Base-by-base conservation (phyloP, 345 rosid species). In the Rhizophora apiculata region DNA sequence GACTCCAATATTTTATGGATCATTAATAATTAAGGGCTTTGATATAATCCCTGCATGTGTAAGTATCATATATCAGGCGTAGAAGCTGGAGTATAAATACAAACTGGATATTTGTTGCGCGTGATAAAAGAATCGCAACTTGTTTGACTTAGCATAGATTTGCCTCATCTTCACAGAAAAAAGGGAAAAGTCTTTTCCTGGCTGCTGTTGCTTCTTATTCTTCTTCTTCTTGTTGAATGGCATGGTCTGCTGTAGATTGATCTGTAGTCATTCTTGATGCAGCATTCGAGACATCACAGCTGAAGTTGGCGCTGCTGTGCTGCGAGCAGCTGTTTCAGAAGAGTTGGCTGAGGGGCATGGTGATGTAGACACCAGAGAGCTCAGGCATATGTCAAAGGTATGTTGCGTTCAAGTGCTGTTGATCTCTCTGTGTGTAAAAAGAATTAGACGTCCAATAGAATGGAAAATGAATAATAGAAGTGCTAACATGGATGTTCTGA, bases 301-400 rank as follows among this genome's bases (percentile, higher is more conserved):
- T 6, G 94, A 92, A 81, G 99, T 95, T 7, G 96, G 96, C 54
- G 94, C 99, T 8, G 93, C 99, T 59, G 99, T 95, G 78, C 57
- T 95, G 67, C 83, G 81, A 76, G 88, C 99, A 70, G 96, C 99
- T 4, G 88, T 91, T 59, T 78, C 80, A 19, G 97, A 92, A 72
- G 89, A 76, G 61, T n/a, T 88, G 64, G 99, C 93, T 6, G 96
- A 95, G 79, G 99, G 99, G 52, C 88, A 81, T 57, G 84, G 89
- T 21, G 91, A 90, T 43, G 82, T 90, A 3, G 91, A 87, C 54
- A 83, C 92, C 56, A 82, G 60, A 76, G 99, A 95, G 80, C 89
- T 95, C 51, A 67, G 55, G 75, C 83, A 76, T 64, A 86, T 95
- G 99, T 90, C 99, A 68, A 85, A 92, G 80, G 99, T 95, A 82